phyloP scores from a whole-genome alignment of 1,284 basidiomycete species.

The Marasmius fiardii region DNA sequence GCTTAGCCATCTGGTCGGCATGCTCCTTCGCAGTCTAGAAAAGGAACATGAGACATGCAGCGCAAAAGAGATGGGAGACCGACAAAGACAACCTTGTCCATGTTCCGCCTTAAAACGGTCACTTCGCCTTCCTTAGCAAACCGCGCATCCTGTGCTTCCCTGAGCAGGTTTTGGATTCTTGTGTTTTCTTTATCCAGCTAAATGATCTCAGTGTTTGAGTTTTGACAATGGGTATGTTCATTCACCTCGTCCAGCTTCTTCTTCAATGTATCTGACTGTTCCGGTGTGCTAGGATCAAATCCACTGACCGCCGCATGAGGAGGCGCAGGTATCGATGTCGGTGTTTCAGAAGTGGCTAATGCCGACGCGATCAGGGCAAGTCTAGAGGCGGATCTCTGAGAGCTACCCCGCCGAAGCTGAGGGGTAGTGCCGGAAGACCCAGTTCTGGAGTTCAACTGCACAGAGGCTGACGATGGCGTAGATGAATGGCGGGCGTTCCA shows the following conservation, averaged over 20 bases:
- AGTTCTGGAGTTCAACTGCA: not conserved
- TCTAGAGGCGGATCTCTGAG: not conserved
- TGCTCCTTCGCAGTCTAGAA: conserved; percentile 56
- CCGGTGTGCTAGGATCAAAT: conserved; percentile 7
- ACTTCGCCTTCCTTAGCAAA: conserved; percentile 62
- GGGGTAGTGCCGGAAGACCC: not conserved
- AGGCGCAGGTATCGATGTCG: not conserved
- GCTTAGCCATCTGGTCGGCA: conserved; percentile 48
- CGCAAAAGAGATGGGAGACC: conserved; percentile 1
- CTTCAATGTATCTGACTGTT: conserved; percentile 30
- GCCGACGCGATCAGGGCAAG: conserved; percentile 2
- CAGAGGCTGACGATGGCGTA: not conserved
- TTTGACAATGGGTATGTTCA: not conserved
- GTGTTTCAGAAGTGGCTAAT: not conserved
- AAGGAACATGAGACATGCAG: not conserved
- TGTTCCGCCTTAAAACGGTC: conserved; percentile 49
- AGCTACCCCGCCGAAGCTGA: not conserved
- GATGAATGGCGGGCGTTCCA: not conserved
- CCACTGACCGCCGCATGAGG: conserved; percentile 1
- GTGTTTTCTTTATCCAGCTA: conserved; percentile 51
- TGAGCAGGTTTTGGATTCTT: conserved; percentile 39
- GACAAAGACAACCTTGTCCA: conserved; percentile 47
- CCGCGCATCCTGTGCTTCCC: conserved; percentile 44
- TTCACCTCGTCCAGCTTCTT: conserved; percentile 47
- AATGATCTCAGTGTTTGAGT: conserved; percentile 12